Evolutionary conservation across 176 grass and related monocot genomes (phyloP), one percentile per base, ranked within the genome.

Genomic region (Zea luxurians): DNA sequence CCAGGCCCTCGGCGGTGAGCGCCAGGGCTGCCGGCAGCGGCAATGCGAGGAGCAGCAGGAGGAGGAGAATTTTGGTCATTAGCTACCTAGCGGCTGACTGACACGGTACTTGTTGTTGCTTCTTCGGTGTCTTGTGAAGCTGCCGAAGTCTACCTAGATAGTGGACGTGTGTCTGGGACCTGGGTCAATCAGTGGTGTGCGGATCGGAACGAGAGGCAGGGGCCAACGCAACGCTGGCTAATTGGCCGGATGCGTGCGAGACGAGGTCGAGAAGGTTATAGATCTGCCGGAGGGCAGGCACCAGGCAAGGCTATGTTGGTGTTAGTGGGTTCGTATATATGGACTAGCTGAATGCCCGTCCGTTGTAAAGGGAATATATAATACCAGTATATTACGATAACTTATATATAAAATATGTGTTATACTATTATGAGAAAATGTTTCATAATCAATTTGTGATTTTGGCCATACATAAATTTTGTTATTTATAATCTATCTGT

Each of bases 1-100:
- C 72, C 6, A 92, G 78, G 5, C 96, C 96, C 61, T 98, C 96
- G 10, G 83, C 48, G 6, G 71, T 89, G 1, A 98, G 88, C 68
- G 87, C 88, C 66, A 64, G 8, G 48, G 62, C 74, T 1, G 74
- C 12, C 35, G 83, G 76, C 38, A 50, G 53, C 8, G 78, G 76
- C 66, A 81, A 52, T 6, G 74, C 65, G 0, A 59, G 55, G 55
- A 59, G 55, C 0, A 89, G 68, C 3, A 95, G 75, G 0, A 85
- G 20, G 0, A 87, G 20, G 12, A 83, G 70, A 38, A 81, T 52
- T 8, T 50, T 46, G 70, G 71, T 78, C 92, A 89, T 94, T 37
- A 17, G 6, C 58, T 49, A 48, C 10, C 36, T 42, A 42, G 42
- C 2, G 15, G 15, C 7, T 49, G 27, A 4, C 15, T 15, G n/a